Conservation (phyloP, 805 yeast genomes). For the Wickerhamomyces mucosus region DNA sequence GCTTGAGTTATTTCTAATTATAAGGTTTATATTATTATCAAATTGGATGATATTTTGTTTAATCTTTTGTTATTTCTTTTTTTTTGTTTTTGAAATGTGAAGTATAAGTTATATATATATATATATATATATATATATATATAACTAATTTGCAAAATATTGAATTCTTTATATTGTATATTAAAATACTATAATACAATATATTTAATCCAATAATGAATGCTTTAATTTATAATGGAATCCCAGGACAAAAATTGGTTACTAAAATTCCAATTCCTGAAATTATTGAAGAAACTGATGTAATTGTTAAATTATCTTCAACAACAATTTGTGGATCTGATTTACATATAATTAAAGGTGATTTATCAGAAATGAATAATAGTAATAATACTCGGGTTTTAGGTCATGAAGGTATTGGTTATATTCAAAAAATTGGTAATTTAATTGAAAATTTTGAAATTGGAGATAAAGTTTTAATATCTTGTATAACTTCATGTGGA, state of each 20-base stretch:
- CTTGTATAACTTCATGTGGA: slow-evolving; percentile 59
- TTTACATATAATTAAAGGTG: slow-evolving; percentile 52
- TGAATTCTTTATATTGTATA: too few species aligned
- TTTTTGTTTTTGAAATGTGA: too few species aligned
- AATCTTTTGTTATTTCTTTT: too few species aligned
- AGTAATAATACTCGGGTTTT: slow-evolving; percentile 24
- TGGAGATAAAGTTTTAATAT: slow-evolving; percentile 53
- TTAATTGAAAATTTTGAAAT: slow-evolving; percentile 37
- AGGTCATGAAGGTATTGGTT: slow-evolving; percentile 59
- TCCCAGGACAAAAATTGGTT: slow-evolving; percentile 29
- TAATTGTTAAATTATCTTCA: slow-evolving; percentile 42
- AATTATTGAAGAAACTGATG: slow-evolving; percentile 40
- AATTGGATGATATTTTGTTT: too few species aligned
- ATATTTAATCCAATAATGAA: slow-evolving; percentile 24
- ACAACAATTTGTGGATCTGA: slow-evolving; percentile 63
- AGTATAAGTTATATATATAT: too few species aligned
- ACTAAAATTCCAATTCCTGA: slow-evolving; percentile 33
- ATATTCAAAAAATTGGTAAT: slow-evolving; percentile 39
- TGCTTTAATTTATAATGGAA: slow-evolving; percentile 36
- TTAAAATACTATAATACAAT: too few species aligned
- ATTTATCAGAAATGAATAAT: slow-evolving; percentile 37
- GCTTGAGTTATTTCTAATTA: too few species aligned
- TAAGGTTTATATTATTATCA: too few species aligned
- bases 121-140: too few species aligned
- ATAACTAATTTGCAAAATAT: too few species aligned